Evolutionary conservation across 2,329 filamentous ascomycete genomes (phyloP), one percentile per base, ranked within the genome.

Genomic region (Aschersonia sp.): DNA sequence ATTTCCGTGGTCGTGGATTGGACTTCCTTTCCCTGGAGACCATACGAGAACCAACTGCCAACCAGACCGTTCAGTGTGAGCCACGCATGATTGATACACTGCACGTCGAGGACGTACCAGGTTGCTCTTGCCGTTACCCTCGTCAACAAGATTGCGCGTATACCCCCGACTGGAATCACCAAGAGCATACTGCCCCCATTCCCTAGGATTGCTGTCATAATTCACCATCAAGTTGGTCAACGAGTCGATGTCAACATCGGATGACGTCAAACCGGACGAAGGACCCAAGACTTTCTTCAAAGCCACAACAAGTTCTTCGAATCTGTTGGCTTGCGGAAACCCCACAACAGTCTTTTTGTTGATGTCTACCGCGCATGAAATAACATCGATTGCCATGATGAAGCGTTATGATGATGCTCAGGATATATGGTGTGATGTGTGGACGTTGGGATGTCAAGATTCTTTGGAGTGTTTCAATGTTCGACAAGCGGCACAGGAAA

Each of bases 1-100:
- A 51, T 90, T 86, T 59, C 82, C 83, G 64, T 87, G 84, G 62
- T 95, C 89, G 61, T 95, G 89, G 59, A 95, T 87, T 9, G 84
- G 82, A 56, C 84, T 90, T 39, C 77, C 77, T 66, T 87, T 87
- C 46, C 84, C 84, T 0, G 89, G 88, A 12, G 81, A 83, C 89
- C 89, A 95, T 40, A 94, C 88, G 41, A 95, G 77, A 44, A 95
- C 78, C 52, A 94, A 76, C 84, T 90, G n/a, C 30, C 11, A 32
- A 11, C 6, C 41, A 41, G 30, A 30, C 7, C 8, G 30, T 41
- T 48, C 31, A 49, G 49, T 47, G 12, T 37, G 2, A 37, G 35
- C 35, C 35, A 32, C 10, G 22, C 22, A 31, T 22, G 45, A n/a
- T 22, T 44, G 29, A 46, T 46, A 29, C 32, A 9, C 11, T 32